A percentile compares a stretch with the other conserved stretches of the same genome.
These are phyloP conservation scores for Rhodocollybia butyracea DNA, from an alignment of 768 basidiomycete species.

Conservation along the genomic window DNA sequence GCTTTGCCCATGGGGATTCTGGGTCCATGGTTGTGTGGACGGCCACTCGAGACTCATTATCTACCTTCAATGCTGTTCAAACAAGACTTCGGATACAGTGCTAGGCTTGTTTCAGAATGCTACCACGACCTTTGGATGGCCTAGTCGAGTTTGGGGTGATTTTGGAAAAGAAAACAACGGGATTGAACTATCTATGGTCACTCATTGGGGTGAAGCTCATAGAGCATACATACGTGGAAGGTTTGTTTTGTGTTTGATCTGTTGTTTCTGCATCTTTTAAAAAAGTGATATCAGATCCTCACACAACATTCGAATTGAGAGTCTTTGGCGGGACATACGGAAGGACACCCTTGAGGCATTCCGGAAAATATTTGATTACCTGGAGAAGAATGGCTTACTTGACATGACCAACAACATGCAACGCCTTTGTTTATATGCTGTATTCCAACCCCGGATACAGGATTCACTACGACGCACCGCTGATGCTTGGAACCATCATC, in stretches of 20 bases:
- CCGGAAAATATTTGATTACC: conserved; percentile 23
- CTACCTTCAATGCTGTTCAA: conserved; percentile 23
- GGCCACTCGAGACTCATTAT: conserved; percentile 32
- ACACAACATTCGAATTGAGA: conserved; percentile 27
- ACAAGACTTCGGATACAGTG: conserved; percentile 24
- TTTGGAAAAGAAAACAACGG: conserved; percentile 8
- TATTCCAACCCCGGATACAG: conserved; percentile 26
- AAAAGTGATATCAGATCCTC: conserved; percentile 15
- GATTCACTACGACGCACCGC: conserved; percentile 18
- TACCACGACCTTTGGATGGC: conserved; percentile 24
- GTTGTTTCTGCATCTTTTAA: background rate
- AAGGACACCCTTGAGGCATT: conserved; percentile 26
- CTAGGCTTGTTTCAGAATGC: conserved; percentile 15
- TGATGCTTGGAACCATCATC: conserved; percentile 24
- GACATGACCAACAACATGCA: conserved; percentile 20
- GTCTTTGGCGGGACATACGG: conserved; percentile 22
- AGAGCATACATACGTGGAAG: conserved; percentile 5
- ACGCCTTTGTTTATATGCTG: conserved; percentile 18
- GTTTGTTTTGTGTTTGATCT: background rate
- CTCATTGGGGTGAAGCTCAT: conserved; percentile 9
- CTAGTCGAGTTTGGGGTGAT: conserved; percentile 19
- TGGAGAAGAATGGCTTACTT: conserved; percentile 21
- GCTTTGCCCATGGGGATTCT: conserved; percentile 31
- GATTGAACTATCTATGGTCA: conserved; percentile 3
- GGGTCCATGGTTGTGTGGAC: conserved; percentile 34